Base-by-base conservation (phyloP, 805 yeast genomes). In the Lipomyces japonicus region DNA sequence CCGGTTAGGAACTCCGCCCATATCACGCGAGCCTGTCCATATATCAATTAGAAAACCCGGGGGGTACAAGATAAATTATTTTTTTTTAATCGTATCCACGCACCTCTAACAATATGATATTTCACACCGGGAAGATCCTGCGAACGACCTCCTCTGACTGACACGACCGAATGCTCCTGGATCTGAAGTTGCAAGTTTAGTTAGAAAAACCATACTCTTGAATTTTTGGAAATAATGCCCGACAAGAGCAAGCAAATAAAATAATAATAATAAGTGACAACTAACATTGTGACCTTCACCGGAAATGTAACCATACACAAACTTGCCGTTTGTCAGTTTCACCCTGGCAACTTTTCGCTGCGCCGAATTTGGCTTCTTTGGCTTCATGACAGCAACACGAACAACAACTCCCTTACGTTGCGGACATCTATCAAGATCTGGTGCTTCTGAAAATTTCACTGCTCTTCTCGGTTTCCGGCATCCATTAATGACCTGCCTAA, bases 51-150 rank as follows among this genome's bases (percentile, higher is more conserved):
- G 38, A 32, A 41, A 2, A 3, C 21, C 38, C 18, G 31, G 4
- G 22, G 16, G 16, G 18, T 23, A 18, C 24, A 31, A 19, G 25
- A 10, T 18, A 12, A n/a, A 19, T 16, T 30, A 16, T 16, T n/a
- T 7, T 24, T 25, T 6, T 6, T 16, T 30, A 36, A n/a, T n/a
- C n/a, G n/a, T 43, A 49, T 34, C 14, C n/a, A 46, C 37, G 23
- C 44, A 43, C 98, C 99, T 73, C 99, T 81, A 19, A 93, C 85
- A 60, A 88, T 75, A 70, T 86, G 93, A 69, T 93, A 93, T 67
- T 88, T 90, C 42, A 93, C 96, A 78, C 99, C 99, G 23, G 98
- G 98, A 62, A 91, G 75, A 81, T 93, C 99, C 66, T 90, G 96
- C 46, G 87, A 87, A 76, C 97, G 82, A 14, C 98, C 99, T n/a